Evolutionary conservation across 108 stramenopile species (phyloP).

Genomic region (Nannochloropsis granulata): DNA sequence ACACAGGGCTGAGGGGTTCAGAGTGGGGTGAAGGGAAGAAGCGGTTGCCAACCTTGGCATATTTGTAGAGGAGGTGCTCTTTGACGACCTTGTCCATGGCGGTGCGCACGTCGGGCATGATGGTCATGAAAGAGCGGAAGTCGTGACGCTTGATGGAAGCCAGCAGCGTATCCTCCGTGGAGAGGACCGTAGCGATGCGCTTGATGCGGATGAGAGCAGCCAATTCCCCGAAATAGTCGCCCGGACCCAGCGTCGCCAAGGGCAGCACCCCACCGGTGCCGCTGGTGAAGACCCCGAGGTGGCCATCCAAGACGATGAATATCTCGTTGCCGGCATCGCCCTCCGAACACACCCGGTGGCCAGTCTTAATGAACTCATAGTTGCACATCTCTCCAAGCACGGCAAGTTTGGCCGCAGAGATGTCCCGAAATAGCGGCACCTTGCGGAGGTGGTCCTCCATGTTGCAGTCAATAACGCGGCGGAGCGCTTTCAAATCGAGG

Average conservation of each 20-base stretch:
- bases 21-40: background rate
- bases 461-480: background rate
- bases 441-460: background rate
- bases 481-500: background rate
- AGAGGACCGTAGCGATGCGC: background rate
- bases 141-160: background rate
- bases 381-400: background rate
- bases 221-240: background rate
- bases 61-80: background rate
- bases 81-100: background rate
- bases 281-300: background rate
- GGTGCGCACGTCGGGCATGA: background rate
- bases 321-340: background rate
- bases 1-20: background rate
- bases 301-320: background rate
- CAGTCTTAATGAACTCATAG: background rate
- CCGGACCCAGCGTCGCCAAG: background rate
- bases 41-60: background rate
- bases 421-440: background rate
- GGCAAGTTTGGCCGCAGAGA: background rate
- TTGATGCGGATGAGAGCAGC: background rate
- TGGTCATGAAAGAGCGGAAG: background rate
- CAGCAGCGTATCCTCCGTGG: background rate
- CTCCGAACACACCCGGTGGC: background rate
- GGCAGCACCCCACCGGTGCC: background rate